These are phyloP conservation scores for Mayamaea pseudoterrestris DNA, from an alignment of 108 stramenopile species.

Conservation along the genomic window DNA sequence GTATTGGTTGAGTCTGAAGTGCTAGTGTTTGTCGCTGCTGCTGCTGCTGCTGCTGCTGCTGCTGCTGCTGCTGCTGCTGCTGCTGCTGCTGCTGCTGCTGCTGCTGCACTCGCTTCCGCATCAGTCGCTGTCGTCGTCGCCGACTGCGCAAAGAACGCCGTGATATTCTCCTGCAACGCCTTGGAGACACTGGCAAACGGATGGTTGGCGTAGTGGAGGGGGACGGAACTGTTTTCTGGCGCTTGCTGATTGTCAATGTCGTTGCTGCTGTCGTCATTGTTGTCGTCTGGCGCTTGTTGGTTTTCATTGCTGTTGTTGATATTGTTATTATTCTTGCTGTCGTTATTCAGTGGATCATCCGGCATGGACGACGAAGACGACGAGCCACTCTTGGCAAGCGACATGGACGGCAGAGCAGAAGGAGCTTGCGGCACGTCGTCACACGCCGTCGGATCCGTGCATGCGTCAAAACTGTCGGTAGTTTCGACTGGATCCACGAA, in stretches of 20 bases:
- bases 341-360: too few relatives aligned
- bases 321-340: too few relatives aligned
- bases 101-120: background rate
- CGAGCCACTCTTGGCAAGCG: background rate
- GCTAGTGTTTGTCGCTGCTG: too few relatives aligned
- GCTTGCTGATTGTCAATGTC: background rate
- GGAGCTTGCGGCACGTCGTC: slow-evolving; percentile 11
- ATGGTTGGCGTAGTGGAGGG: slow-evolving; percentile 22
- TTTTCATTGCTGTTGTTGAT: background rate
- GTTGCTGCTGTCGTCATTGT: background rate
- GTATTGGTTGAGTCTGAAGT: too few relatives aligned
- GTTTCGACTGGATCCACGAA: background rate
- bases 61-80: background rate
- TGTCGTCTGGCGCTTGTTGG: background rate
- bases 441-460: background rate
- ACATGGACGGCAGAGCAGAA: slow-evolving; percentile 15
- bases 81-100: background rate
- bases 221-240: background rate
- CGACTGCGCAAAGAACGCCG: slow-evolving; percentile 8
- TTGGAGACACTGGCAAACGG: slow-evolving; percentile 29
- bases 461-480: background rate
- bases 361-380: background rate
- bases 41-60: too few relatives aligned
- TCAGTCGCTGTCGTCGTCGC: slow-evolving; percentile 2
- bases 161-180: slow-evolving; percentile 38